Conservation (phyloP, 2,329 filamentous ascomycete genomes). For the Leptographium wingfieldii region DNA sequence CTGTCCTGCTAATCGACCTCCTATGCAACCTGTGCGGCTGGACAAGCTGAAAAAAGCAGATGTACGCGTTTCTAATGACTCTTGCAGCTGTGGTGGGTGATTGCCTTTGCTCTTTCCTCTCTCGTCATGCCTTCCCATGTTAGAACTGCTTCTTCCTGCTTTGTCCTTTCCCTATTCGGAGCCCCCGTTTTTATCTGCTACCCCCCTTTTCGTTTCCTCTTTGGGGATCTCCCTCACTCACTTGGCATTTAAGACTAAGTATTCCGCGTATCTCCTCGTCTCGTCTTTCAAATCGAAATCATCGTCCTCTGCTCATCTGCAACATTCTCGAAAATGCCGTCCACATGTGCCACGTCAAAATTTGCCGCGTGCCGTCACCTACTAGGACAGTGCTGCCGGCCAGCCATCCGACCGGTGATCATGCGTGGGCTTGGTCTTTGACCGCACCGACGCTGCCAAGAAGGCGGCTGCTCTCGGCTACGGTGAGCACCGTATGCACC, state of each 20-base stretch:
- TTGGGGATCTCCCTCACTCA: not conserved
- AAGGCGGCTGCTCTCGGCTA: slow-evolving; percentile 24
- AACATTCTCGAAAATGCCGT: slow-evolving; percentile 26
- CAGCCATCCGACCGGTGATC: slow-evolving; percentile 20
- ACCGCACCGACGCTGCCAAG: too few species aligned
- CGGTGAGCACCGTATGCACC: slow-evolving; percentile 31
- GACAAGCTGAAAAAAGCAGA: not conserved
- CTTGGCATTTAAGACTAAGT: not conserved
- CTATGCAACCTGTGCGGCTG: not conserved
- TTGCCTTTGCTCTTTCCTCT: not conserved
- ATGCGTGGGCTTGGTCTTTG: slow-evolving; percentile 17
- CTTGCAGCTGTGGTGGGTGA: slow-evolving; percentile 27
- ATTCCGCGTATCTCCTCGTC: too few species aligned
- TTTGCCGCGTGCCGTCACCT: slow-evolving; percentile 21
- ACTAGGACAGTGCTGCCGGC: slow-evolving; percentile 10
- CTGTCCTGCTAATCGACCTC: too few species aligned
- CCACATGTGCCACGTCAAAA: slow-evolving; percentile 13
- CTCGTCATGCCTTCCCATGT: not conserved
- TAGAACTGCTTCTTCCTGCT: not conserved
- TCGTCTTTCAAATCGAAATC: slow-evolving; percentile 25
- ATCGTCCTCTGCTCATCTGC: slow-evolving; percentile 31
- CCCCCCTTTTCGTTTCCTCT: not conserved
- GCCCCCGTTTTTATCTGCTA: not conserved
- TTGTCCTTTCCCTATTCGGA: not conserved
- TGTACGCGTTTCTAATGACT: slow-evolving; percentile 30